phyloP scores from a whole-genome alignment of 2,329 filamentous ascomycete genomes.

The Zymoseptoria passerinii region DNA sequence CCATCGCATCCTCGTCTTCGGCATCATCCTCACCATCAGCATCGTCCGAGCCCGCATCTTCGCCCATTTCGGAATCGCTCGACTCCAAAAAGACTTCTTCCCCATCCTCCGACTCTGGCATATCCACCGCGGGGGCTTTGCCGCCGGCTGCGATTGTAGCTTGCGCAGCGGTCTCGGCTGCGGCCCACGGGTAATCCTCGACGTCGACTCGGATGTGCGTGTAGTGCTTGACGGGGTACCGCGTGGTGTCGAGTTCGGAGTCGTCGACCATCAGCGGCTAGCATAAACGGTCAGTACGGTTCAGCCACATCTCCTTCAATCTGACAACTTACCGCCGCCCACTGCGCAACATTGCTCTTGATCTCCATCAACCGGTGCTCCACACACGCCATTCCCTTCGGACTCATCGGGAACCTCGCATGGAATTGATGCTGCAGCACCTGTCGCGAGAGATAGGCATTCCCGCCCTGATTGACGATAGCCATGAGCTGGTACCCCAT shows the following conservation, averaged over 20 bases:
- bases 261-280: conserved; percentile 32
- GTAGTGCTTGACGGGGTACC: conserved; percentile 35
- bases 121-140: neutral
- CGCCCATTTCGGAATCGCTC: neutral
- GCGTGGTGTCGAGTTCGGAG: conserved; percentile 33
- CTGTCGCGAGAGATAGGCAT: conserved; percentile 37
- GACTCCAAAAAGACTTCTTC: neutral
- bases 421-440: conserved; percentile 33
- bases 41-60: neutral
- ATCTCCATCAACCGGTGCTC: conserved; percentile 35
- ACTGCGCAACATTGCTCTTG: conserved; percentile 36
- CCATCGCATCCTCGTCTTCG: neutral
- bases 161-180: neutral
- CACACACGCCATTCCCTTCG: conserved; percentile 36
- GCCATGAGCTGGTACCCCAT: conserved; percentile 42
- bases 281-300: neutral
- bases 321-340: conserved; percentile 23
- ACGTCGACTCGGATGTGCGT: conserved; percentile 38
- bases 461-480: conserved; percentile 32
- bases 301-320: neutral
- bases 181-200: conserved; percentile 36
- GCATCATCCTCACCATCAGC: neutral
- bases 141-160: neutral
- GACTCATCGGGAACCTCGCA: conserved; percentile 36
- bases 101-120: neutral